Evolutionary conservation across 305 asterid genomes (phyloP).

Genomic region (Coffea humblotiana): DNA sequence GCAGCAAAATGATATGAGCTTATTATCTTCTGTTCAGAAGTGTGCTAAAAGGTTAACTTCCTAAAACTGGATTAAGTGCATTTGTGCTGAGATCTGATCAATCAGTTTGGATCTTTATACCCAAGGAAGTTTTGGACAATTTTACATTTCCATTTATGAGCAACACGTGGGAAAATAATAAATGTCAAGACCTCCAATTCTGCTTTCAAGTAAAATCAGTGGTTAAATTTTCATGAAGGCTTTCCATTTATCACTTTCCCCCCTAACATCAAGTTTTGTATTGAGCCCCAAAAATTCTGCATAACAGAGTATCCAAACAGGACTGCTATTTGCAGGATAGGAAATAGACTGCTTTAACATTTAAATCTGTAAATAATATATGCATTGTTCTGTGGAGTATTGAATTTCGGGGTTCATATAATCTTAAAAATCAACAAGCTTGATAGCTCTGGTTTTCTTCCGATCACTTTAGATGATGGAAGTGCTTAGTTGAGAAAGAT

Average conservation of each 20-base stretch:
- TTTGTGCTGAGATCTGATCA: neutral
- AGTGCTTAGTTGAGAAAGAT: neutral
- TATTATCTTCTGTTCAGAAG: neutral
- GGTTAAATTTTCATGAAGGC: neutral
- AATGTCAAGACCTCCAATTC: neutral
- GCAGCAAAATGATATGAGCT: neutral
- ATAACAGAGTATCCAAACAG: neutral
- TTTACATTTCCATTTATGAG: too few relatives aligned
- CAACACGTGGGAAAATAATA: neutral
- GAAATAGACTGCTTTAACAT: neutral
- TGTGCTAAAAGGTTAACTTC: neutral
- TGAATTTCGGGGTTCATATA: neutral
- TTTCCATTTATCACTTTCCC: neutral
- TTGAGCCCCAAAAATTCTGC: neutral
- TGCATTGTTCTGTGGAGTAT: neutral
- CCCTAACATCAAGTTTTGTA: neutral
- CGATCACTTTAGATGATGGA: neutral
- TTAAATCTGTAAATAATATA: neutral
- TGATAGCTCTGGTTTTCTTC: neutral
- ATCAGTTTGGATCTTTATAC: neutral
- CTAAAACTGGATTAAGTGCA: neutral
- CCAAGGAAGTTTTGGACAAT: too few relatives aligned
- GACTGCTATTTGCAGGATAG: neutral
- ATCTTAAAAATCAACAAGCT: neutral
- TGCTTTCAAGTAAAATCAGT: neutral